Base-by-base conservation (phyloP, 805 yeast species). In the Blastobotrys parvus region DNA sequence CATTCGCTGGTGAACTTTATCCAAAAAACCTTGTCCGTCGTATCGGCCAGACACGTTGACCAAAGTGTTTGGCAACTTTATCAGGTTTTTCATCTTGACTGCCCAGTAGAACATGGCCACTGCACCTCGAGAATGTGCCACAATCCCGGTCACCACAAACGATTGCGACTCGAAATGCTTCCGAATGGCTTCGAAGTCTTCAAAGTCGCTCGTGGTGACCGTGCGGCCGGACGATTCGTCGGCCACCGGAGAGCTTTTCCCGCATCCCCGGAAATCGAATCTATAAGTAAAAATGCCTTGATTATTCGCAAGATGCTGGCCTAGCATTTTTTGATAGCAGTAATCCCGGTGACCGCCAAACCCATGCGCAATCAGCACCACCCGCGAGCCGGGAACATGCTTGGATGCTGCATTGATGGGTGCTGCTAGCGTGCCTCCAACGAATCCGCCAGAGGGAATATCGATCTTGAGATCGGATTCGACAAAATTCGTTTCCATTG, bases 261-360 rank as follows among this genome's bases (percentile, higher is more conserved):
- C 97, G 60, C 92, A 81, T 4, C 82, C 83, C 43, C 96, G 70
- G 55, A 89, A 88, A 61, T 89, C 97, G 51, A 88, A 78, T 50
- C 97, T 67, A 39, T 86, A 69, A 3, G 82, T 74, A 56, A 70
- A 77, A 44, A 77, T 65, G 0, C 94, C 94, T 45, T 72, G 58
- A 13, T 72, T 71, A 1, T 64, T 57, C 0, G 88, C 78, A 43
- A 89, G 59, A 20, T 61, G 63, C 21, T 73, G 72, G 0, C 94
- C 89, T 35, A 86, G 60, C 13, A 63, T 53, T 20, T 74, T 72
- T 49, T 82, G 87, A 60, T 82, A 88, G 46, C 85, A 77, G 58
- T 85, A 82, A 64, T 83, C 75, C 51, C 86, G 75, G 58, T 89
- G 94, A 0, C 95, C 94, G 0, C 80, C 89, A 48, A 75, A 82